Evolutionary conservation across 208 protist genomes (phyloP).

Genomic region (Borovskyia barvae): DNA sequence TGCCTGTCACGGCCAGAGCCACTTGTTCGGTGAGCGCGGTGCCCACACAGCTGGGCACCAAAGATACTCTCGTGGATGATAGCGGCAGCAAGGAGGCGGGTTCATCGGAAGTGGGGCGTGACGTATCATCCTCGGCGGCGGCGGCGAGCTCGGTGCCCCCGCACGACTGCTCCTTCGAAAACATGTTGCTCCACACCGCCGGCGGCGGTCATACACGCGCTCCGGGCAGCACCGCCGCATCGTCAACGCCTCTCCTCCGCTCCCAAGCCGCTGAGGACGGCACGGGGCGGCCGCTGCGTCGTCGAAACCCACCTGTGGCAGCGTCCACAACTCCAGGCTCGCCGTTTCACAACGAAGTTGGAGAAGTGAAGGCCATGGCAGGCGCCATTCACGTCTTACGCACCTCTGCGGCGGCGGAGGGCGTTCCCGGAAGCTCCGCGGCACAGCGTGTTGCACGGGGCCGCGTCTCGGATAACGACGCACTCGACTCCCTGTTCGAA

Average conservation of each 20-base stretch:
- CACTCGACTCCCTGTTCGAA: conserved; percentile 8
- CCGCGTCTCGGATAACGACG: not conserved
- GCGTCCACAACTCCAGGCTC: too few relatives aligned
- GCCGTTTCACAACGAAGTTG: too few relatives aligned
- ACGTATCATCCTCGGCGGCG: too few relatives aligned
- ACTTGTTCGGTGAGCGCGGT: too few relatives aligned
- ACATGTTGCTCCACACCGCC: conserved; percentile 1
- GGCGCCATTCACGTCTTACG: too few relatives aligned
- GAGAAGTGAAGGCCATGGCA: too few relatives aligned
- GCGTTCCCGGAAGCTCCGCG: not conserved
- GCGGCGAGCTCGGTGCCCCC: too few relatives aligned
- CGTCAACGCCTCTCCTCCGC: not conserved
- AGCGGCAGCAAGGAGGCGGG: not conserved
- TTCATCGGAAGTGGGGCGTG: too few relatives aligned
- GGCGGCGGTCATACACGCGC: not conserved
- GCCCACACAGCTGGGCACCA: not conserved
- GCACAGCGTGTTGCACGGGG: not conserved
- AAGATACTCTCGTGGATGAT: not conserved
- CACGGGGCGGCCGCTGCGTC: too few relatives aligned
- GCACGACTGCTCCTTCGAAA: conserved; percentile 1
- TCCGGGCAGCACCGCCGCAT: too few relatives aligned
- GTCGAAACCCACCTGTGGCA: too few relatives aligned
- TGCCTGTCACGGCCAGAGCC: too few relatives aligned
- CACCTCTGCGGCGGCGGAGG: not conserved
- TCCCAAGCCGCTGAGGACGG: not conserved